A percentile compares a stretch with the other conserved stretches of the same genome.
Conservation (phyloP, 2,329 filamentous ascomycete species). For the Chrysosporium keratinophilum region DNA sequence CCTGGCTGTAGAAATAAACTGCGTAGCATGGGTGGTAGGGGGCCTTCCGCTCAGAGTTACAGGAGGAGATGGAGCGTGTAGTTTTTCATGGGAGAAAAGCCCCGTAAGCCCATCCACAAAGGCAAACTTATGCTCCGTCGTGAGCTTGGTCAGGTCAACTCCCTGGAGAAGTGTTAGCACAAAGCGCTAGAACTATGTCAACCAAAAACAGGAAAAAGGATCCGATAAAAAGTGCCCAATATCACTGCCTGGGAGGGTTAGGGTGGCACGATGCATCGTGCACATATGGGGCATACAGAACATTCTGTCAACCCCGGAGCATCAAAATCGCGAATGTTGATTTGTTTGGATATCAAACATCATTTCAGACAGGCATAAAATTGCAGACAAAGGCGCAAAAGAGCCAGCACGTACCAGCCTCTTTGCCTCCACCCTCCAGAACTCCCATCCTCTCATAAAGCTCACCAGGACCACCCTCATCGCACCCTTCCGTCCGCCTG, state of each 20-base stretch:
- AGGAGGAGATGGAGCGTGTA: neutral
- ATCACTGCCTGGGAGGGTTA: neutral
- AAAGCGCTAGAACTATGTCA: too few species aligned
- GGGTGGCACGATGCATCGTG: neutral
- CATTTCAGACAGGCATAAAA: neutral
- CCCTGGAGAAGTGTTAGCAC: conserved; percentile 41
- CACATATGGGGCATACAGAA: too few species aligned
- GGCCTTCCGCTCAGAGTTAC: conserved; percentile 4
- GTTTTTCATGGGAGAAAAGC: conserved; percentile 37
- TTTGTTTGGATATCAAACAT: neutral
- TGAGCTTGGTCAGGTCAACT: conserved; percentile 56
- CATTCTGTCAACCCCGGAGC: too few species aligned
- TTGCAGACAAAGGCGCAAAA: neutral
- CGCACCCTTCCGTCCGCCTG: conserved; percentile 20
- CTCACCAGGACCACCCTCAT: conserved; percentile 61
- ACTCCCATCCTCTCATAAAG: conserved; percentile 66
- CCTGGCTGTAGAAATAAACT: neutral
- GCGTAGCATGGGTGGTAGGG: neutral
- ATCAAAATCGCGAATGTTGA: neutral
- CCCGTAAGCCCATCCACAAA: conserved; percentile 66
- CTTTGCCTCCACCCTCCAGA: conserved; percentile 64
- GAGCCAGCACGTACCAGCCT: conserved; percentile 47
- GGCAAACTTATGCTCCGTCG: conserved; percentile 50
- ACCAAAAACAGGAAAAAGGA: neutral
- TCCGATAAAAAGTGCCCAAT: neutral